phyloP scores from a whole-genome alignment of 2,329 filamentous ascomycete species.

The Monilinia polystroma region DNA sequence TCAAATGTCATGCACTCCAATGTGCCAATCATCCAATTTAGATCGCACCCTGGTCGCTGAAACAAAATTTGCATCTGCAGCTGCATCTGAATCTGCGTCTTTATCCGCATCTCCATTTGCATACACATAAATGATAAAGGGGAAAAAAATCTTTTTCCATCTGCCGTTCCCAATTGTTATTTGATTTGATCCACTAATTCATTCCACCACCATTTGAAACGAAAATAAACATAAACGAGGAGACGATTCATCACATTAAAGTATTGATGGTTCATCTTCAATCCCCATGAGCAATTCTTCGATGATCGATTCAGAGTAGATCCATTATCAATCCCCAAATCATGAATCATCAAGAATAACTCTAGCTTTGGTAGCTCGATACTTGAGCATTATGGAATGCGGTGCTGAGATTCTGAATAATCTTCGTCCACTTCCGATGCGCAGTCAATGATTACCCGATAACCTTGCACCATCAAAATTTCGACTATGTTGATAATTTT shows the following conservation, averaged over 20 bases:
- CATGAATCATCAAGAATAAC: not conserved
- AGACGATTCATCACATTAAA: not conserved
- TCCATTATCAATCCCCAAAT: not conserved
- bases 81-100: not conserved
- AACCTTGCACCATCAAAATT: not conserved
- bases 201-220: not conserved
- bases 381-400: not conserved
- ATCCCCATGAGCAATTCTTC: not conserved
- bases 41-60: not conserved
- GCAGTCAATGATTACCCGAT: not conserved
- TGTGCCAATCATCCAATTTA: not conserved
- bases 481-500: not conserved
- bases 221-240: not conserved
- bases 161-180: not conserved
- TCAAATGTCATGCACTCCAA: not conserved
- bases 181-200: not conserved
- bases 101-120: not conserved
- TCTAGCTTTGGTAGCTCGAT: not conserved
- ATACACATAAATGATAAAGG: not conserved
- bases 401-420: not conserved
- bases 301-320: not conserved
- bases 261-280: not conserved
- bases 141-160: not conserved
- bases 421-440: not conserved
- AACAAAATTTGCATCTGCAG: not conserved